Evolutionary conservation across 768 basidiomycete species (phyloP).

Genomic region (Suillus ampliporus): DNA sequence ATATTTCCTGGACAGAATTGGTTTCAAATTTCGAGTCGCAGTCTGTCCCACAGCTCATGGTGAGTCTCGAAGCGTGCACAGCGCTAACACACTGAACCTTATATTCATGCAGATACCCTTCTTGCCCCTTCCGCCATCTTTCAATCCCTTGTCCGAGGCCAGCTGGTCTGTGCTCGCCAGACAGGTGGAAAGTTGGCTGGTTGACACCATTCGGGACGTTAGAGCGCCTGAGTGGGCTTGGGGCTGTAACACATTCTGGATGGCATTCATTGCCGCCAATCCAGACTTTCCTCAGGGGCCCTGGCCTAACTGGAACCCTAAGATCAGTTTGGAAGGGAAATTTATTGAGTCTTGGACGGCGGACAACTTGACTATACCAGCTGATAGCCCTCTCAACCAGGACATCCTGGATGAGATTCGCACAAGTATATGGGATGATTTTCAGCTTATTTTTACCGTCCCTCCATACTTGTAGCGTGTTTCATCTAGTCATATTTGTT

Average conservation of each 20-base stretch:
- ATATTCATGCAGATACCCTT: slow-evolving; percentile 2
- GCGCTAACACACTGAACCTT: neutral
- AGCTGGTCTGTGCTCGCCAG: neutral
- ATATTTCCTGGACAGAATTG: neutral
- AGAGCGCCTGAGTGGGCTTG: slow-evolving; percentile 9
- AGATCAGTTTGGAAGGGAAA: neutral
- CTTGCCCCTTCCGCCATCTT: neutral
- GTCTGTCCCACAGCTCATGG: neutral
- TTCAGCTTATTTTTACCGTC: neutral
- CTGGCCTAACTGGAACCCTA: slow-evolving; percentile 5
- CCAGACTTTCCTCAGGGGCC: neutral
- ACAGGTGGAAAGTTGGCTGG: neutral
- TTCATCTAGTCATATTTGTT: neutral
- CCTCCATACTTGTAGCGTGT: neutral
- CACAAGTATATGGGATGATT: slow-evolving; percentile 1
- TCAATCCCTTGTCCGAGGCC: neutral
- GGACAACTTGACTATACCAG: neutral
- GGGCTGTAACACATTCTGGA: slow-evolving; percentile 10
- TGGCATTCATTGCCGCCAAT: slow-evolving; percentile 7
- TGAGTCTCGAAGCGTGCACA: neutral
- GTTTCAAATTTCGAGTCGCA: neutral
- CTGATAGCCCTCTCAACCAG: neutral
- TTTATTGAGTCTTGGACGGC: slow-evolving; percentile 2
- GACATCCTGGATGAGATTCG: neutral
- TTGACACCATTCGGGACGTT: slow-evolving; percentile 78